Evolutionary conservation across 371 early-diverging fungal genomes (phyloP).

Genomic region (Lichtheimia ornata): DNA sequence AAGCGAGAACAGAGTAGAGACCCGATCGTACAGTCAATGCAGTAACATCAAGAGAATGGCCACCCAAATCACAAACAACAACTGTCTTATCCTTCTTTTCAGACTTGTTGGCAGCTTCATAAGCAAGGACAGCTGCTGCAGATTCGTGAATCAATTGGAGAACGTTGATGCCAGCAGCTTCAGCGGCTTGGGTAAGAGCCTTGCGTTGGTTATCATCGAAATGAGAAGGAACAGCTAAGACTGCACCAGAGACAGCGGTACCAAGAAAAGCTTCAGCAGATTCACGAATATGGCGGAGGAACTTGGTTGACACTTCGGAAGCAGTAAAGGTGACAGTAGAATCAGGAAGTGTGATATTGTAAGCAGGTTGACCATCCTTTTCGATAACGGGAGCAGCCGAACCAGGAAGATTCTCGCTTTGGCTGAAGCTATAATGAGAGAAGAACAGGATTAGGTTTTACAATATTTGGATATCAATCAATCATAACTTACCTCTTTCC

Average conservation of each 20-base stretch:
- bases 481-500: constrained; percentile 68
- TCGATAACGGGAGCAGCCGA: constrained; percentile 66
- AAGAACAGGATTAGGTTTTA: constrained; percentile 1
- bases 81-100: constrained; percentile 74
- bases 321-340: constrained; percentile 67
- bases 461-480: not conserved
- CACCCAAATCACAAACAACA: constrained; percentile 98
- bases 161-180: constrained; percentile 89
- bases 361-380: constrained; percentile 73
- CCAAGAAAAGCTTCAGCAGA: constrained; percentile 92
- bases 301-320: constrained; percentile 75
- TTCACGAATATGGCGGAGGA: constrained; percentile 78
- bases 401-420: constrained; percentile 50
- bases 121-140: constrained; percentile 95
- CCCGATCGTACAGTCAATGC: constrained; percentile 89
- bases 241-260: constrained; percentile 78
- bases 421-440: constrained; percentile 31
- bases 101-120: constrained; percentile 71
- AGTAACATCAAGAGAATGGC: constrained; percentile 92
- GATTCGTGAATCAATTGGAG: constrained; percentile 94
- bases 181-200: constrained; percentile 81
- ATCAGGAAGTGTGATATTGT: constrained; percentile 73
- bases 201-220: constrained; percentile 87
- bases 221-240: constrained; percentile 94
- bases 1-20: constrained; percentile 84